Percentiles rank a stretch among this genome's conserved stretches.
Conservation (phyloP, 208 protist species). For the Leishmania tarentolae region DNA sequence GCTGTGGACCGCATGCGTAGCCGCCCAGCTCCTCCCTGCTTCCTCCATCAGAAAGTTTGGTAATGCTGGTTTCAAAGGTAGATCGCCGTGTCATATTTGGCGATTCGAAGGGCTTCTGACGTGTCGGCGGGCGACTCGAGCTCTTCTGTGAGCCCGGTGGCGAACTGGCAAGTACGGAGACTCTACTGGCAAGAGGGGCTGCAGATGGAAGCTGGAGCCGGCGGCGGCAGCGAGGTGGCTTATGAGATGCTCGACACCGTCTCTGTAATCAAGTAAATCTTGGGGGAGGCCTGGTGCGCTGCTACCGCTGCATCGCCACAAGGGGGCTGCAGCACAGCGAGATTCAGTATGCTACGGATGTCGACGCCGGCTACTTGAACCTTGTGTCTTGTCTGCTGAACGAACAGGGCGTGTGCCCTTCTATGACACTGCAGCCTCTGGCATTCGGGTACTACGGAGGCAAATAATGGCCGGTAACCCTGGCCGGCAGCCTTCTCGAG, state of each 20-base stretch:
- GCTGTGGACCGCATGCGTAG: background rate
- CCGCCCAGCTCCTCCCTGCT: too few relatives aligned
- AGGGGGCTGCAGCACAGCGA: constrained; percentile 17
- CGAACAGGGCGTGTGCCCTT: constrained; percentile 22
- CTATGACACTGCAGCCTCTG: constrained; percentile 38
- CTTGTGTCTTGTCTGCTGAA: constrained; percentile 38
- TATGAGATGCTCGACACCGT: constrained; percentile 28
- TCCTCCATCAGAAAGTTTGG: background rate
- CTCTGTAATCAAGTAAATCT: constrained; percentile 32
- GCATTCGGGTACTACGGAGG: constrained; percentile 42
- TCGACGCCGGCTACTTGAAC: constrained; percentile 44
- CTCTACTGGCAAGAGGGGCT: background rate
- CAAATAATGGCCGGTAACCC: constrained; percentile 38
- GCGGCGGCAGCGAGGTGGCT: constrained; percentile 1
- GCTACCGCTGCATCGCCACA: constrained; percentile 12
- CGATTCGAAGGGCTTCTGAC: background rate
- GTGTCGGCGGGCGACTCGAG: background rate
- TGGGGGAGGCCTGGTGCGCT: constrained; percentile 24
- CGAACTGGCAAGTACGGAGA: constrained; percentile 16
- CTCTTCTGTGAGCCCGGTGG: constrained; percentile 6
- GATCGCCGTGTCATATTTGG: background rate
- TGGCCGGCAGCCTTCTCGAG: constrained; percentile 44
- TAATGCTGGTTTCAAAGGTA: background rate
- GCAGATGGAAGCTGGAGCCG: background rate
- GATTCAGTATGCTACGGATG: constrained; percentile 27